Evolutionary conservation across 2,329 filamentous ascomycete genomes (phyloP), one percentile per base, ranked within the genome.

Genomic region (Paraconiothyrium brasiliense): DNA sequence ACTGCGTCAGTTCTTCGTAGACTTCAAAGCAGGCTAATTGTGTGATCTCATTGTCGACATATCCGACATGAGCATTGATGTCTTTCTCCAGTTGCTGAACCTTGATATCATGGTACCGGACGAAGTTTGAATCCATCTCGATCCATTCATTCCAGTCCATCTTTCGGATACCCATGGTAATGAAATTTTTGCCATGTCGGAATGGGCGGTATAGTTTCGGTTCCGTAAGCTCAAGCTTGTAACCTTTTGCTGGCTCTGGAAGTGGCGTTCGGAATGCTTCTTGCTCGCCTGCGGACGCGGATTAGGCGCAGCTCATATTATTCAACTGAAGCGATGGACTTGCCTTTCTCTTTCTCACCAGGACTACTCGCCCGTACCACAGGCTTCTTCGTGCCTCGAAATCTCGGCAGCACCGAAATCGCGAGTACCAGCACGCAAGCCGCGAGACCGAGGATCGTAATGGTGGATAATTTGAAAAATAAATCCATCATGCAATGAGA

Each of bases 91-190:
- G 34, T 20, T 60, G 44, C 35, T 49, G 13, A 16, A 56, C 50
- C 51, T 60, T 60, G 20, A 49, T 37, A 10, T 60, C 50, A 30
- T 60, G 58, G 30, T 60, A 60, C 16, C 41, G 32, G 20, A 56
- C n/a, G 16, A 49, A 60, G 39, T 60, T 60, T 27, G 58, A 60
- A 47, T 60, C 58, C 50, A 60, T 55, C 24, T 60, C 50, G 32
- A 60, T 60, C 58, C 58, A 60, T 27, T 60, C 51, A 43, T 55
- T 60, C 50, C 50, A 60, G 35, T 60, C 58, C 37, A 60, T 44
- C 30, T 50, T 55, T 6, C 58, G 58, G 34, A 60, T 60, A 13
- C 58, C 58, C 58, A 60, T 60, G 32, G 58, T 60, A 16, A 60
- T 43, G 50, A 47, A 49, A 22, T 60, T 60, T 24, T 37, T 37